Base-by-base conservation (phyloP, 352 stramenopile species). In the Pythium vanterpoolii region DNA sequence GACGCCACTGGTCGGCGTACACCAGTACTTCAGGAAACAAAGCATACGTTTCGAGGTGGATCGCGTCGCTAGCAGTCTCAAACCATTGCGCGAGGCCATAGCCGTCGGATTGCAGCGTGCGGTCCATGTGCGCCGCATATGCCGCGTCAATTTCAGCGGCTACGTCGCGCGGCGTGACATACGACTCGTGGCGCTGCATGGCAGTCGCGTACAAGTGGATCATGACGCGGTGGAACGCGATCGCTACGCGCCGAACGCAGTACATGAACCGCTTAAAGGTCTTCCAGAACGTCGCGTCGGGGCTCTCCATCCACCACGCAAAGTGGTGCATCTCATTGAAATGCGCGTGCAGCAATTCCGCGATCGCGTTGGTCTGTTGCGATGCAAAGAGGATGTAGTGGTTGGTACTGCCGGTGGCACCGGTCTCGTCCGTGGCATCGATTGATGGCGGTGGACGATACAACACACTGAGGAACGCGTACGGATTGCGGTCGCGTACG, bases 1-100 rank as follows among this genome's bases (percentile, higher is more conserved):
- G 43, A 38, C 68, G 68, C 76, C 74, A 83, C 13, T 72, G 52
- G 33, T 83, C 68, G 0, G 82, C 44, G 43, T 71, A 80, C 13
- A 76, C 66, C 1, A 86, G 44, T 16, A 82, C 49, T 38, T 86
- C 76, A 0, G 76, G 76, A 16, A 70, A 77, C 57, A 63, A 76
- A 27, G 64, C 48, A 19, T 75, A 80, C 7, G 66, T 77, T 38
- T 86, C 72, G 19, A 63, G 65, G 2, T 72, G 23, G 14, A 70
- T 55, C 16, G 56, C 50, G 33, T 64, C 62, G 4, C 39, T 30
- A 6, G 62, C 42, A 0, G 11, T 53, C 23, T 40, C 27, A 24
- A 68, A 38, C 48, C 40, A 46, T 6, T 21, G 38, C 14, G 56
- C 46, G 26, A 70, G 62, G 16, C 62, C 49, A 21, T 62, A 70